Percentiles rank a stretch among this genome's conserved stretches.
phyloP scores from a whole-genome alignment of 2,329 filamentous ascomycete species.

The Echinosphaeria canescens region DNA sequence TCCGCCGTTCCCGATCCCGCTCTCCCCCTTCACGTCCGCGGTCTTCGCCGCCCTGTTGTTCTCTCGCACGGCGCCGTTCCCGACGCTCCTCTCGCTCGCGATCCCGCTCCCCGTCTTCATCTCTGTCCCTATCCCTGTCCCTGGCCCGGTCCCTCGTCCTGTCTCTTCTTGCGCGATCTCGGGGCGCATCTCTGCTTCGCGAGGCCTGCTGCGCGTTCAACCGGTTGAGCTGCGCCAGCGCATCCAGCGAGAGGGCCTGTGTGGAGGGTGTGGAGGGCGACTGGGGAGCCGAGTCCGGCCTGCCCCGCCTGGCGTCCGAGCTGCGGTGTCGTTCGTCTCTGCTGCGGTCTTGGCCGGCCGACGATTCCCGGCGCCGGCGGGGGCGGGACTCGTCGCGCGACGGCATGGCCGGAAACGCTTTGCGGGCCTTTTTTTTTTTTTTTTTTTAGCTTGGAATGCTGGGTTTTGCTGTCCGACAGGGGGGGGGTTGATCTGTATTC shows the following conservation, averaged over 20 bases:
- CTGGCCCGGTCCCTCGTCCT: background rate
- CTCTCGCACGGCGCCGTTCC: too few relatives aligned
- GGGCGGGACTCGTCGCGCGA: background rate
- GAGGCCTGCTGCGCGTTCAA: conserved; percentile 3
- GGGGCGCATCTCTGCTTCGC: too few relatives aligned
- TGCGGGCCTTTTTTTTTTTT: too few relatives aligned
- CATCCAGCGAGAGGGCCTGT: conserved; percentile 8
- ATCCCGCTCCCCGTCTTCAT: conserved; percentile 4
- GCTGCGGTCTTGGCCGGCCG: background rate
- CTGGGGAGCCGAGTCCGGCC: conserved; percentile 2
- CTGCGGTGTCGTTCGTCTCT: background rate
- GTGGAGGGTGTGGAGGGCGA: conserved; percentile 3
- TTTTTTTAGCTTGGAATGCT: too few relatives aligned
- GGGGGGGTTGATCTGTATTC: too few relatives aligned
- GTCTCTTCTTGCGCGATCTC: too few relatives aligned
- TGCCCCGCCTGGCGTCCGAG: background rate
- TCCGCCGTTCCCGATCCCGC: too few relatives aligned
- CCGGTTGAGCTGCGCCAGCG: conserved; percentile 8
- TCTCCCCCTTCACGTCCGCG: too few relatives aligned
- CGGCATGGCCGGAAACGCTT: too few relatives aligned
- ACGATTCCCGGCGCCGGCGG: background rate
- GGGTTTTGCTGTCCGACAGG: too few relatives aligned
- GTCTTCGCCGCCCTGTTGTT: too few relatives aligned
- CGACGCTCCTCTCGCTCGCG: too few relatives aligned
- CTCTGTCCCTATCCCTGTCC: conserved; percentile 3